Conservation (phyloP, 2,329 filamentous ascomycete genomes). For the Colletotrichum endophyticum region DNA sequence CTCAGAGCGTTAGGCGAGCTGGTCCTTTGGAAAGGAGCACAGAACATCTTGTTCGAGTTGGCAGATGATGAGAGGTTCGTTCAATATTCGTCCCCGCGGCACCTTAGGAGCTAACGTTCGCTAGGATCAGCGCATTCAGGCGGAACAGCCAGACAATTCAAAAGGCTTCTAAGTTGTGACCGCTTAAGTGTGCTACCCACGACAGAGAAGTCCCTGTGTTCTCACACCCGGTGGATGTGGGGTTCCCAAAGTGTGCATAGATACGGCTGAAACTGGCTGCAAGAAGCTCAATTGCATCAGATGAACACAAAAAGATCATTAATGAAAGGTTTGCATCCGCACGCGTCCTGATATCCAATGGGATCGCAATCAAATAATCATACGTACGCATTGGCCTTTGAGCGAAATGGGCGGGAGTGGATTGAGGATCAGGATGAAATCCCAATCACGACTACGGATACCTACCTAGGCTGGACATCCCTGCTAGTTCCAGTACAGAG, state of each 20-base stretch:
- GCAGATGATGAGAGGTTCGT: background rate
- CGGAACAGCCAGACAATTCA: background rate
- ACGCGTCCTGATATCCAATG: background rate
- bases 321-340: background rate
- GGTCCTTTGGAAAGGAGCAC: background rate
- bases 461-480: background rate
- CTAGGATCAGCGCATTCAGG: background rate
- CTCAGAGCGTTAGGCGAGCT: background rate
- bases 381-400: background rate
- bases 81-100: background rate
- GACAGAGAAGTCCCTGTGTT: background rate
- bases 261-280: background rate
- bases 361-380: background rate
- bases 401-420: background rate
- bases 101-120: background rate
- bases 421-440: background rate
- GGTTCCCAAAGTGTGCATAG: background rate
- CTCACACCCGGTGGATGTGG: background rate
- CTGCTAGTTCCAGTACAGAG: background rate
- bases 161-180: background rate
- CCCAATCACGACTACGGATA: background rate
- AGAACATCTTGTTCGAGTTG: background rate
- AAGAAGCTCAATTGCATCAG: background rate
- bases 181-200: background rate
- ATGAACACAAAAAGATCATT: background rate